phyloP scores from a whole-genome alignment of 768 basidiomycete genomes.

The Cystofilobasidium bisporidii region DNA sequence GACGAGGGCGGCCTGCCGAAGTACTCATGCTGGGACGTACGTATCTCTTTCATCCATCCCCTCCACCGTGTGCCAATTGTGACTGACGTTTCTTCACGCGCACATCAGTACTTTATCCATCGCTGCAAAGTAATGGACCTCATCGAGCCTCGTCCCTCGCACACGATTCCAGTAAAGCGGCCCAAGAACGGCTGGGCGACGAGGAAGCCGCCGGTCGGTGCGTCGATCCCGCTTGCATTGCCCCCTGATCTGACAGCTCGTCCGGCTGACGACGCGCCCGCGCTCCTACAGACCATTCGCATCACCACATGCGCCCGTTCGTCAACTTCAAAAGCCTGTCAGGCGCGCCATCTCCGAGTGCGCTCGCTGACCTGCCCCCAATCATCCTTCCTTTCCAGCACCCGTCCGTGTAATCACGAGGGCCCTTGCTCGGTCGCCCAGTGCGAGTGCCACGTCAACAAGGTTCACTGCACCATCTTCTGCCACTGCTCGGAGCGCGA shows the following conservation, averaged over 20 bases:
- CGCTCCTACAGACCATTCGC: no score
- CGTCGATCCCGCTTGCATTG: no score
- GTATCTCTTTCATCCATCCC: background rate
- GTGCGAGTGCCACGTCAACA: constrained; percentile 16
- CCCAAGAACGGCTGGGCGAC: background rate
- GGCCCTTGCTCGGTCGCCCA: constrained; percentile 9
- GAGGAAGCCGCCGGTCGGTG: background rate
- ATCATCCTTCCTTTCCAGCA: constrained; percentile 1
- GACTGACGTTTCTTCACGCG: no score
- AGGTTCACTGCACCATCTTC: constrained; percentile 3
- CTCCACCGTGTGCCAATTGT: no score
- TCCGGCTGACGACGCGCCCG: no score
- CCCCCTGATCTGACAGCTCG: no score
- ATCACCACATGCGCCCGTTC: constrained; percentile 1
- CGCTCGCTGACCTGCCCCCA: background rate
- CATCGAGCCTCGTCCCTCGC: background rate
- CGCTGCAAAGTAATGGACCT: constrained; percentile 14
- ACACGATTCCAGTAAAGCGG: background rate
- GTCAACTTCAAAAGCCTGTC: background rate
- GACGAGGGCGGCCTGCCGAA: background rate
- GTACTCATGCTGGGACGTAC: constrained; percentile 19
- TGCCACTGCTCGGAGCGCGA: constrained; percentile 11
- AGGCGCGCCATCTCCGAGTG: no score
- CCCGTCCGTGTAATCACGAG: constrained; percentile 25
- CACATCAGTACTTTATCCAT: constrained; percentile 11